phyloP scores from a whole-genome alignment of 2,329 filamentous ascomycete species.

The Hansfordia pulvinata region DNA sequence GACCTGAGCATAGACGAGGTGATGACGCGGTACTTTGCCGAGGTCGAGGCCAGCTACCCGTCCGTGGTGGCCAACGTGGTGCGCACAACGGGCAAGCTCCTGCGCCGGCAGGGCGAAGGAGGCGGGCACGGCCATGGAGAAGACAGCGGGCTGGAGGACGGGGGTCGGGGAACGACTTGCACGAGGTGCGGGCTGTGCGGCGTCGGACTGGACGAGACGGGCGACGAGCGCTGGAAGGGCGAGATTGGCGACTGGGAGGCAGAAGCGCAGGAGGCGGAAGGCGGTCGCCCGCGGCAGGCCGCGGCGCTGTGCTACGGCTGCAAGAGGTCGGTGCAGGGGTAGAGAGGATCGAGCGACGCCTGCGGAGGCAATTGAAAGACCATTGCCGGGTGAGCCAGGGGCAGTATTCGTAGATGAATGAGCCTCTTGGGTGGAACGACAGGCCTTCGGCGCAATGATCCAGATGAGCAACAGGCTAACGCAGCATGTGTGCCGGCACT shows the following conservation, averaged over 20 bases:
- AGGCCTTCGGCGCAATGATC: no score
- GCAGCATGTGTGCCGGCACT: no score
- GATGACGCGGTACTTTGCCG: conserved; percentile 77
- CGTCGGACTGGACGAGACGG: conserved; percentile 48
- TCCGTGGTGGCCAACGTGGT: conserved; percentile 94
- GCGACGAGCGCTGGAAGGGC: conserved; percentile 49
- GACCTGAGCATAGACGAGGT: conserved; percentile 83
- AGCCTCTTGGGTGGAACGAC: no score
- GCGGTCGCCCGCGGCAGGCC: conserved; percentile 12
- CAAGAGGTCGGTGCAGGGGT: conserved; percentile 47
- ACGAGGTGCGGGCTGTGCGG: conserved; percentile 54
- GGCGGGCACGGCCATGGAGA: neutral
- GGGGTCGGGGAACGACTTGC: conserved; percentile 11
- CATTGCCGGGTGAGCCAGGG: no score
- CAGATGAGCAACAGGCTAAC: no score
- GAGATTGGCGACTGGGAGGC: conserved; percentile 36
- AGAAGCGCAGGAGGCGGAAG: conserved; percentile 4
- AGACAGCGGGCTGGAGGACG: conserved; percentile 7
- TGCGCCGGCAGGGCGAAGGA: conserved; percentile 19
- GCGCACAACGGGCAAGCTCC: conserved; percentile 73
- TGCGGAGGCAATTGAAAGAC: no score
- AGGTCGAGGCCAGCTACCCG: conserved; percentile 74
- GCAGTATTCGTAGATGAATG: no score
- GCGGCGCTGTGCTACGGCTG: conserved; percentile 58
- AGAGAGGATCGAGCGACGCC: no score